Percentiles rank a stretch among this genome's conserved stretches.
Conservation (phyloP, 163 green algal species). For the Chloromonas sp. region DNA sequence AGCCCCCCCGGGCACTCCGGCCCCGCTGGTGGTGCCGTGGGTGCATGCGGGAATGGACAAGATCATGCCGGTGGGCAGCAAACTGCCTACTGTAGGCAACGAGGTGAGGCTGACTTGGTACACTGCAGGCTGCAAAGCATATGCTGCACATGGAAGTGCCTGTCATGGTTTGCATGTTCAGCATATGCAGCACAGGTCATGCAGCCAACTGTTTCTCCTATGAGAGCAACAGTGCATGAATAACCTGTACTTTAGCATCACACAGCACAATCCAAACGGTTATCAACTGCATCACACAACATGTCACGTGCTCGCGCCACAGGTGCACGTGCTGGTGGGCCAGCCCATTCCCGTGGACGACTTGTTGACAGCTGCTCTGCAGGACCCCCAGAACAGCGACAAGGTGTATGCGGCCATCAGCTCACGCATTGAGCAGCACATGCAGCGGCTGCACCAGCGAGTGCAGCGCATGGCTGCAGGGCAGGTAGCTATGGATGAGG, state of each 20-base stretch:
- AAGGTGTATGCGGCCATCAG: not conserved
- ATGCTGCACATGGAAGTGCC: not conserved
- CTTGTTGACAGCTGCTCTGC: not conserved
- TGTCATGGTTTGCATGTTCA: too few relatives aligned
- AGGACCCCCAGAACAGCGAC: not conserved
- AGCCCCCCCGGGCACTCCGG: not conserved
- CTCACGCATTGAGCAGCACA: not conserved
- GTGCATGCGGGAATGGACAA: slow-evolving; percentile 82
- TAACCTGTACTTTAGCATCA: too few relatives aligned
- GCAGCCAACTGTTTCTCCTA: too few relatives aligned
- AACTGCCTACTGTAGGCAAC: slow-evolving; percentile 56
- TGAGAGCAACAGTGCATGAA: too few relatives aligned
- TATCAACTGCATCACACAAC: too few relatives aligned
- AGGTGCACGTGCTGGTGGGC: slow-evolving; percentile 69
- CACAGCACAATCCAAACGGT: too few relatives aligned
- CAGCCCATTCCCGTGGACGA: slow-evolving; percentile 49
- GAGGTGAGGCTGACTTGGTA: slow-evolving; percentile 33
- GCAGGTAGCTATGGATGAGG: too few relatives aligned
- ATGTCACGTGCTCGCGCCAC: not conserved
- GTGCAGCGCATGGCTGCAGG: not conserved
- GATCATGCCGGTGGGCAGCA: slow-evolving; percentile 64
- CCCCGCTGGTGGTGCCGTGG: slow-evolving; percentile 67
- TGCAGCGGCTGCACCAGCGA: not conserved
- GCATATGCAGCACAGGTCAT: too few relatives aligned
- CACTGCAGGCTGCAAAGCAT: not conserved